Evolutionary conservation across 768 basidiomycete species (phyloP), one percentile per base, ranked within the genome.

Genomic region (Royoungia palumana): DNA sequence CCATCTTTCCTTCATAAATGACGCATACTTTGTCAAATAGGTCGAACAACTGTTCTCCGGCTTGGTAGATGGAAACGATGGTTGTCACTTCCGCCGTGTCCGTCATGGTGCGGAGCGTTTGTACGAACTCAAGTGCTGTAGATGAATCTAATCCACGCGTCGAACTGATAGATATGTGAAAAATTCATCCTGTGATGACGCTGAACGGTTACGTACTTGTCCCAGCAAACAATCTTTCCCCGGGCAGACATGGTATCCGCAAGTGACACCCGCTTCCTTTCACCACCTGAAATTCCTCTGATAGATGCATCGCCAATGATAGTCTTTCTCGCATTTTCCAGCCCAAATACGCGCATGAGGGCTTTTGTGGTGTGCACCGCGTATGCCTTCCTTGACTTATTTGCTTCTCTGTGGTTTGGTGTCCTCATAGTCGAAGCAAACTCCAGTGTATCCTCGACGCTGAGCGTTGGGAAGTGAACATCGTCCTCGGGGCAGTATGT

Each of bases 31-130:
- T 85, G 74, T 87, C 83, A 57, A 87, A 93, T 36, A 76, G 70
- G 19, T 76, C 50, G 50, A 82, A 85, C 0, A 85, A 62, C 3
- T 73, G 73, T 62, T 91, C 87, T 43, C 84, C 83, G 8, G 87
- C 90, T 66, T 93, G 90, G 66, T 93, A 92, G 32, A 94, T 79
- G 1, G 87, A 85, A n/a, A 88, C 86, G 49, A 93, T 77, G 0
- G 84, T 89, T 0, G 84, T 71, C 16, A 65, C 50, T n/a, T 69
- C 61, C 46, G 71, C 71, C 4, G 76, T 70, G 56, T 89, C 82
- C 0, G 87, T 86, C 4, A 77, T 71, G 35, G 81, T 73, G 4
- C 87, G 78, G 28, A 90, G 71, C 1, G 82, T 79, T 38, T 75
- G 80, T 39, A 82, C 80, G 55, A 86, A 89, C 61, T 89, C 86